Evolutionary conservation across 169 alveolate genomes (phyloP), one percentile per base, ranked within the genome.

Genomic region (Plasmodium knowlesi): DNA sequence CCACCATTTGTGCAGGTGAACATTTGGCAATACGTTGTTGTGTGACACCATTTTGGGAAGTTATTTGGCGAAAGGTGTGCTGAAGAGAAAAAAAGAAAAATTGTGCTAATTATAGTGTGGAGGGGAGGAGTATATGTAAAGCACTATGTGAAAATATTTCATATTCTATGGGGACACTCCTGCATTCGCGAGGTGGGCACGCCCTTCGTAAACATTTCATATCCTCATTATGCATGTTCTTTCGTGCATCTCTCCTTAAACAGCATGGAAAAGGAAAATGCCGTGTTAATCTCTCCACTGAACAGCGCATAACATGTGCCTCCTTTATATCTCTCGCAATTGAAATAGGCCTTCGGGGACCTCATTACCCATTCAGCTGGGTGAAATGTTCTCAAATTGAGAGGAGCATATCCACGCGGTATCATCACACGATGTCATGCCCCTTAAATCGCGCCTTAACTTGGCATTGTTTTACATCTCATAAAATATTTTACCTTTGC

Each of bases 1-100:
- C 99, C 99, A 99, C 97, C 99, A 99, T 96, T 99, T 99, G 93
- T 98, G 98, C 95, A 99, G 97, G 96, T 99, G 99, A 84, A 97
- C 99, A 97, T 99, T 99, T 39, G 99, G 99, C 82, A 99, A 96
- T 92, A 97, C 98, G 97, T 99, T 98, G 97, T 99, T 99, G 98
- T 99, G 99, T 95, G 98, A 97, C 97, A 99, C 83, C 95, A 79
- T 67, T 92, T 95, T 96, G 89, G 82, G 54, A 25, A 71, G 90
- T 90, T 85, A 76, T 30, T 19, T 19, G 50, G 43, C 37, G 16
- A 28, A 22, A 10, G 32, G n/a, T 14, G 5, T 8, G 43, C 39
- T 32, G 37, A 71, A 22, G 70, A 46, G 76, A 67, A 71, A 83
- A 32, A 72, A 53, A 10, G 67, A 57, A 80, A 83, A 74, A 54